Percentiles rank a stretch among this genome's conserved stretches.
Conservation (phyloP, 306 rosid species). For the Trifolium subterraneum region DNA sequence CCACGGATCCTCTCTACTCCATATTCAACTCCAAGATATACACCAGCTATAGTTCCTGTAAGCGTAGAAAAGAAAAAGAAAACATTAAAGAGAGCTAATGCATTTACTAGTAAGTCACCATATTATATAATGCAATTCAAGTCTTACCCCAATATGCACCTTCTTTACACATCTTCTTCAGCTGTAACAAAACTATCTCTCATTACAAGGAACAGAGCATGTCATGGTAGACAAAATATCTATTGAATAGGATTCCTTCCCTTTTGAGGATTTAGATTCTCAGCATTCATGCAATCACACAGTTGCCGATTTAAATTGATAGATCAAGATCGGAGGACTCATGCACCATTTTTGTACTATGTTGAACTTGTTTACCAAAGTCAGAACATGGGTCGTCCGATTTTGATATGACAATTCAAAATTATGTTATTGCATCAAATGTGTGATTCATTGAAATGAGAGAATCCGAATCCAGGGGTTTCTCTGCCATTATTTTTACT, state of each 20-base stretch:
- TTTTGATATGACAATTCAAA: background rate
- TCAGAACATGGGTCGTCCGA: background rate
- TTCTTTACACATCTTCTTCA: conserved; percentile 95
- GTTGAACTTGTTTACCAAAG: background rate
- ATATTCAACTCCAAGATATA: conserved; percentile 82
- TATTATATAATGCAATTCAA: conserved; percentile 28
- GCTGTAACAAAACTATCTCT: conserved; percentile 57
- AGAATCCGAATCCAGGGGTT: background rate
- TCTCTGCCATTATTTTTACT: background rate
- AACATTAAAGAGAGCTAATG: conserved; percentile 17
- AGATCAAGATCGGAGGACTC: background rate
- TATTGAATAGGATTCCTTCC: conserved; percentile 4
- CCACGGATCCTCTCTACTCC: conserved; percentile 77
- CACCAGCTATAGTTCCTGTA: conserved; percentile 78
- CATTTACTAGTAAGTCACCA: conserved; percentile 3
- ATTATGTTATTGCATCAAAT: background rate
- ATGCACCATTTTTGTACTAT: background rate
- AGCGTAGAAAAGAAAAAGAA: background rate
- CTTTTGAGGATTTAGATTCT: background rate
- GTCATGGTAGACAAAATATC: conserved; percentile 2
- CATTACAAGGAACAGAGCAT: conserved; percentile 40
- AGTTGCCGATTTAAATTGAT: background rate
- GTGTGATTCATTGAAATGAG: background rate
- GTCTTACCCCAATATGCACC: conserved; percentile 96
- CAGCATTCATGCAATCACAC: background rate